phyloP scores from a whole-genome alignment of 192 early-diverging fungal genomes.

The Rhizophagus sp. region DNA sequence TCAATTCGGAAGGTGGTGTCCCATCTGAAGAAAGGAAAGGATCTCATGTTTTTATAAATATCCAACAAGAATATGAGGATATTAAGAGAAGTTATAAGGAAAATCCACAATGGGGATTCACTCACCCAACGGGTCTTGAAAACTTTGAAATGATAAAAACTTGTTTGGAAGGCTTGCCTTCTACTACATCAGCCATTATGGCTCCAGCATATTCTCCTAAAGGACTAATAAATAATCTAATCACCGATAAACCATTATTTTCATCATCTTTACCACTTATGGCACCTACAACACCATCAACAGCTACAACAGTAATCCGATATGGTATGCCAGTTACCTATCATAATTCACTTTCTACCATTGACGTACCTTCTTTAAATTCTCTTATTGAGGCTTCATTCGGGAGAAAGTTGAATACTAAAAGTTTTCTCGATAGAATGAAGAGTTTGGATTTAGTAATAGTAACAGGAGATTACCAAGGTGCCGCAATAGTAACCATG shows the following conservation, averaged over 20 bases:
- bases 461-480: constrained; percentile 89
- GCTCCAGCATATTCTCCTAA: constrained; percentile 53
- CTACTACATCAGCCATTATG: constrained; percentile 77
- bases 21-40: constrained; percentile 51
- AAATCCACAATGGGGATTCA: constrained; percentile 34
- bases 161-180: constrained; percentile 69
- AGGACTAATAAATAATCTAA: constrained; percentile 66
- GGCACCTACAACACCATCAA: constrained; percentile 17
- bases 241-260: constrained; percentile 76
- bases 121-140: constrained; percentile 41
- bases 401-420: constrained; percentile 55
- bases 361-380: constrained; percentile 56
- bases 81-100: constrained; percentile 45
- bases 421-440: constrained; percentile 62
- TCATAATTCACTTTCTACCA: constrained; percentile 52
- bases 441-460: constrained; percentile 61
- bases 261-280: constrained; percentile 54
- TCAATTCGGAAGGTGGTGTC: constrained; percentile 72
- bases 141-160: constrained; percentile 65
- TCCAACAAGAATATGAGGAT: constrained; percentile 72
- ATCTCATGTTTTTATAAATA: constrained; percentile 75
- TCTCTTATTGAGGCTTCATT: constrained; percentile 79
- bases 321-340: constrained; percentile 70
- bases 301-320: constrained; percentile 74
- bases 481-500: constrained; percentile 81